phyloP scores from a whole-genome alignment of 371 early-diverging fungal genomes.

The Apophysomyces ossiformis region DNA sequence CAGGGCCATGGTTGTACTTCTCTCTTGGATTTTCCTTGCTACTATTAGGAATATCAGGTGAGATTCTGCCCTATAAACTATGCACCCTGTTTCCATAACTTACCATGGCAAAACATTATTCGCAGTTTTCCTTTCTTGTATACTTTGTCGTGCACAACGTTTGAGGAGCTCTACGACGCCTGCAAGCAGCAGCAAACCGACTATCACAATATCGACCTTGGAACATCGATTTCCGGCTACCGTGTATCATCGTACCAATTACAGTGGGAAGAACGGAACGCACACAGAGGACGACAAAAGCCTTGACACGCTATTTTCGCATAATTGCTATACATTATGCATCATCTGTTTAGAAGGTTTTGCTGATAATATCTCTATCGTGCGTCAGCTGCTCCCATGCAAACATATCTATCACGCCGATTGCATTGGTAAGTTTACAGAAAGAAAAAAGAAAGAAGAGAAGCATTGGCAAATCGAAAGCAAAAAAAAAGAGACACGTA shows the following conservation, averaged over 20 bases:
- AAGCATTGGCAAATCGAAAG: not conserved
- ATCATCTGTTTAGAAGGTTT: slow-evolving; percentile 1
- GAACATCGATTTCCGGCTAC: not conserved
- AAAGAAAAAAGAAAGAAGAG: not conserved
- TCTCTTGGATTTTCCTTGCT: not conserved
- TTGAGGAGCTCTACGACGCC: not conserved
- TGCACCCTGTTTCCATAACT: not conserved
- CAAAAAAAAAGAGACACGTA: not conserved
- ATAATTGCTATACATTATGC: not conserved
- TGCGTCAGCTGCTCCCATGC: not conserved
- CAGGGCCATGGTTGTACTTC: slow-evolving; percentile 3
- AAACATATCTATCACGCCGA: slow-evolving; percentile 1
- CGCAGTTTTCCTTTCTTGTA: not conserved
- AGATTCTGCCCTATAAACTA: not conserved
- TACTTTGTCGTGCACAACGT: not conserved
- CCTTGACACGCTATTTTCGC: not conserved
- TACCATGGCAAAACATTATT: not conserved
- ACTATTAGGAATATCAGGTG: not conserved
- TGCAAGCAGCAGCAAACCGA: not conserved
- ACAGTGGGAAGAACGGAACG: not conserved
- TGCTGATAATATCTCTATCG: not conserved
- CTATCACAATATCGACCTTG: not conserved
- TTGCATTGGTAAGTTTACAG: not conserved
- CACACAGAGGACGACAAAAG: not conserved
- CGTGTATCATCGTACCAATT: not conserved